Base-by-base conservation (phyloP, 495 filamentous ascomycete genomes). In the Penicillium canescens region DNA sequence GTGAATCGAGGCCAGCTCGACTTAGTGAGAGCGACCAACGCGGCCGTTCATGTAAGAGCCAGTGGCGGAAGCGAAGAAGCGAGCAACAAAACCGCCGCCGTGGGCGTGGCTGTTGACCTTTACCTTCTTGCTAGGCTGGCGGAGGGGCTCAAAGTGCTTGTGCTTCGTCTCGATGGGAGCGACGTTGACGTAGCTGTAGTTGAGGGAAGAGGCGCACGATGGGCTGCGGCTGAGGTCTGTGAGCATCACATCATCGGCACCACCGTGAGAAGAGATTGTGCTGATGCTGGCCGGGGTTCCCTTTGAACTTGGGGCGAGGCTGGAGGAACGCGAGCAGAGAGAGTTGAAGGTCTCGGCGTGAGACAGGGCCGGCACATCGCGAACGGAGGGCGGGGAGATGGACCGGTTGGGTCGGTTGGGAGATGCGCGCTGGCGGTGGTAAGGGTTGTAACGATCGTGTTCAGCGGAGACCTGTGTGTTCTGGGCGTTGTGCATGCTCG, bases 331-430 rank as follows among this genome's bases (percentile, higher is more conserved):
- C 39, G 77, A 79, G 54, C 73, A 65, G 16, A 77, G 58, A 24
- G 78, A 76, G 38, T 64, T 78, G 50, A 71, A 62, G 1, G 72
- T 77, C 41, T 76, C 70, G 0, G 75, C 69, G 13, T 73, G 77
- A 0, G 78, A 77, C 2, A 82, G 67, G 6, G 48, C 62, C 10
- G 79, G 79, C 0, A 82, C 67, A 49, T 78, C 76, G 21, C 75
- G 70, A 34, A 75, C 64, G 13, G 76, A 78, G 1, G 79, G 79
- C 8, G 79, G 78, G 21, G 79, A 82, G 45, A 73, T 72, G n/a
- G 79, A 81, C 2, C 71, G 69, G 23, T 61, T 64, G 33, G 60
- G 44, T 35, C 57, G 59, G 36, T 60, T 62, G 6, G 69, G 63
- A 1, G 74, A 73, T 11, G 71, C 66, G 10, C 74, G 73, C 3